These are phyloP conservation scores for Arthrobotrys megalospora DNA, from an alignment of 2,329 filamentous ascomycete species.

Conservation along the genomic window DNA sequence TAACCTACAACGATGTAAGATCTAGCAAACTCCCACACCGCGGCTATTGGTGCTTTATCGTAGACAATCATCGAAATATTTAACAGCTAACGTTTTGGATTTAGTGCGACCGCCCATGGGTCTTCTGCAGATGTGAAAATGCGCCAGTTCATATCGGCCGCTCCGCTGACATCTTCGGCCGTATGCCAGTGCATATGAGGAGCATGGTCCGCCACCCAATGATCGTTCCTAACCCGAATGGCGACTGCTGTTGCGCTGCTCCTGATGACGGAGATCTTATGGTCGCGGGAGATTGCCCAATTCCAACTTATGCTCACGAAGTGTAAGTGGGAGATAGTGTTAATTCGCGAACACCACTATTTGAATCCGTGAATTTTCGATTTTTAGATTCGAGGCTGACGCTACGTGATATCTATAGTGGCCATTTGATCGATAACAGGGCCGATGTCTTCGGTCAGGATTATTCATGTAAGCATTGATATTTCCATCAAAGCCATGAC, in stretches of 20 bases:
- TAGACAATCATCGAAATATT: not conserved
- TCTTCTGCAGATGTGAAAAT: slow-evolving; percentile 51
- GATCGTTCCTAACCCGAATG: slow-evolving; percentile 44
- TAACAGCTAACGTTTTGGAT: not conserved
- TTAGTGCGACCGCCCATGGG: slow-evolving; percentile 52
- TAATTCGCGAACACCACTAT: not conserved
- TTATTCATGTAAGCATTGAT: slow-evolving; percentile 36
- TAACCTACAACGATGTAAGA: slow-evolving; percentile 49
- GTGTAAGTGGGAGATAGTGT: slow-evolving; percentile 13
- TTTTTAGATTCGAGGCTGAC: not conserved
- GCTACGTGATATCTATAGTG: slow-evolving; percentile 12
- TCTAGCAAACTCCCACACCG: too few relatives aligned
- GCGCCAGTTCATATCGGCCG: slow-evolving; percentile 46
- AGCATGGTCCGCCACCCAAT: slow-evolving; percentile 54
- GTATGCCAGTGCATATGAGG: slow-evolving; percentile 49
- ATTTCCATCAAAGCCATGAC: not conserved
- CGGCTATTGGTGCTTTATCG: too few relatives aligned
- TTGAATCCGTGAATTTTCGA: too few relatives aligned
- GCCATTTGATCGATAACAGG: slow-evolving; percentile 49
- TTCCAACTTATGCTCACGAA: slow-evolving; percentile 36
- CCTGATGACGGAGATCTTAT: slow-evolving; percentile 49
- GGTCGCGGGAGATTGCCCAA: slow-evolving; percentile 48
- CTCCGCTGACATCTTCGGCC: slow-evolving; percentile 48
- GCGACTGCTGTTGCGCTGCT: slow-evolving; percentile 40
- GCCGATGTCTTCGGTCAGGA: slow-evolving; percentile 48